Conservation (phyloP, 2,329 filamentous ascomycete genomes). For the Pseudogymnoascus sp. region DNA sequence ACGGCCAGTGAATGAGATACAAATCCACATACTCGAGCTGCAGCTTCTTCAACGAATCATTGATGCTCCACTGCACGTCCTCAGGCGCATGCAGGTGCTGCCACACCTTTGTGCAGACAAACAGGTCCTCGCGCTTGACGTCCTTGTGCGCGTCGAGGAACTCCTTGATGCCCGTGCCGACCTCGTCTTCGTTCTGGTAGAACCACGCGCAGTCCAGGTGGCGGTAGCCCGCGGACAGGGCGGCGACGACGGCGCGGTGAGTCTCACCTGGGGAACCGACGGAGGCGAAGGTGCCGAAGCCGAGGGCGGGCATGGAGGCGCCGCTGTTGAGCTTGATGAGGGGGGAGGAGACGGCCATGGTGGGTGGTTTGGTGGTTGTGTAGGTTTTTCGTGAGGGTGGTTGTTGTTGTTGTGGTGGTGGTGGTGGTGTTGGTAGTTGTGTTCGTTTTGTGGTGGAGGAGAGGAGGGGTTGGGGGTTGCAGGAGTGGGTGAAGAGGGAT, state of each 20-base stretch:
- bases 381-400: background rate
- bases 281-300: slow-evolving; percentile 33
- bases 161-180: slow-evolving; percentile 66
- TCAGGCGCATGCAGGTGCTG: slow-evolving; percentile 59
- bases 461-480: background rate
- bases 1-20: slow-evolving; percentile 75
- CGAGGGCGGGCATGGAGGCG: slow-evolving; percentile 32
- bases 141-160: slow-evolving; percentile 53
- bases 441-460: background rate
- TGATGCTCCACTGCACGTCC: slow-evolving; percentile 58
- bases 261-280: slow-evolving; percentile 32
- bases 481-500: background rate
- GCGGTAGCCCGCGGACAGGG: slow-evolving; percentile 57
- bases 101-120: slow-evolving; percentile 82
- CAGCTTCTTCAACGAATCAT: slow-evolving; percentile 63
- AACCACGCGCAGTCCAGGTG: slow-evolving; percentile 67
- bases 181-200: slow-evolving; percentile 75
- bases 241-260: slow-evolving; percentile 42
- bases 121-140: slow-evolving; percentile 67
- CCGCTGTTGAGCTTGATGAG: slow-evolving; percentile 30
- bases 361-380: slow-evolving; percentile 4
- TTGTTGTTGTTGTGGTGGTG: background rate
- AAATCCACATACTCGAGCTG: slow-evolving; percentile 75
- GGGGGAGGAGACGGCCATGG: slow-evolving; percentile 14
- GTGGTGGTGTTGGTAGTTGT: background rate